phyloP scores from a whole-genome alignment of 805 yeast species.

The Suhomyces sp. region DNA sequence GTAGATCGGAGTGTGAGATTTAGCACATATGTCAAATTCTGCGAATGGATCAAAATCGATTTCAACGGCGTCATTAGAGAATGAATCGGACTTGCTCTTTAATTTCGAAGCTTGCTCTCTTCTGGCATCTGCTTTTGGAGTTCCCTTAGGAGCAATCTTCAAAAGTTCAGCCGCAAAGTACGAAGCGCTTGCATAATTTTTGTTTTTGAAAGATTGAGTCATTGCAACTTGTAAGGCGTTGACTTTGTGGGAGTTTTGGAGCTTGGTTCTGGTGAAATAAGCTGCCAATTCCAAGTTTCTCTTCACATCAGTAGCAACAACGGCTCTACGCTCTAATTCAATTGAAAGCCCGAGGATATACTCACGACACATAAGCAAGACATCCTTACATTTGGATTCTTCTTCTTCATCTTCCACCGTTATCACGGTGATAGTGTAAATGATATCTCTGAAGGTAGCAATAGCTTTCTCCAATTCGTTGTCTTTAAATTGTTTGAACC shows the following conservation, averaged over 20 bases:
- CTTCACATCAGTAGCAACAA: conserved; percentile 69
- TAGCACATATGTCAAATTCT: conserved; percentile 86
- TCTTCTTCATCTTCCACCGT: conserved; percentile 74
- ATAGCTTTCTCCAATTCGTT: conserved; percentile 85
- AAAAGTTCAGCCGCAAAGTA: conserved; percentile 85
- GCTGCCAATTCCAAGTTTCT: conserved; percentile 95
- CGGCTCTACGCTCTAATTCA: conserved; percentile 82
- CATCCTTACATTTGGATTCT: conserved; percentile 69
- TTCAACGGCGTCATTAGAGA: conserved; percentile 83
- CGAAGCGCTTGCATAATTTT: conserved; percentile 85
- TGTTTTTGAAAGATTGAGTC: conserved; percentile 85
- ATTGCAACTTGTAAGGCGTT: conserved; percentile 94
- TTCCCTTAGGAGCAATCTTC: conserved; percentile 65
- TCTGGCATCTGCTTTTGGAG: no score
- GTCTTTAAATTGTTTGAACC: conserved; percentile 78
- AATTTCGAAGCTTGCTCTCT: conserved; percentile 87
- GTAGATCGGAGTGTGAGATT: conserved; percentile 86
- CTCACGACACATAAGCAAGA: conserved; percentile 75
- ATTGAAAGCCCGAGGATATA: conserved; percentile 90
- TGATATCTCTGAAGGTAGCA: conserved; percentile 70
- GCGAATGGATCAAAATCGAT: conserved; percentile 92
- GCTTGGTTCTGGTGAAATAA: conserved; percentile 82
- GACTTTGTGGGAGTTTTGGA: conserved; percentile 79
- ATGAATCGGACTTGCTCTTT: conserved; percentile 73
- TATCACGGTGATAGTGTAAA: conserved; percentile 70